Conservation (phyloP, 306 rosid genomes). For the Vigna mungo region DNA sequence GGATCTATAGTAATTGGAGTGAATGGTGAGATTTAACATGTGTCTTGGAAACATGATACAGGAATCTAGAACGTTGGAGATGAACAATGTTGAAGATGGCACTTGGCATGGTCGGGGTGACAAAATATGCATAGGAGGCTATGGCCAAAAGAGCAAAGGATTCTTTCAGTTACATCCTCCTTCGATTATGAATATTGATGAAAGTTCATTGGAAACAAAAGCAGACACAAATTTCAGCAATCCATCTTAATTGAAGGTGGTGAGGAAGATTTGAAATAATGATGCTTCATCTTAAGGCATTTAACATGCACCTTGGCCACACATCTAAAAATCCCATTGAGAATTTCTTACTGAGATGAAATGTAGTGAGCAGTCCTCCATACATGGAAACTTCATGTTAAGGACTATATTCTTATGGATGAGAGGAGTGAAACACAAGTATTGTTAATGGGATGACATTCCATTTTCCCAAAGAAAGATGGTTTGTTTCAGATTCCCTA, state of each 20-base stretch:
- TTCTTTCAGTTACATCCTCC: constrained; percentile 70
- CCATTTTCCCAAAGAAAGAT: constrained; percentile 6
- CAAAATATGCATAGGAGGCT: constrained; percentile 69
- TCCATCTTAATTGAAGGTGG: constrained; percentile 40
- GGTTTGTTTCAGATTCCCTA: background rate
- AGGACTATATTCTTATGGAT: background rate
- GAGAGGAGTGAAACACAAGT: background rate
- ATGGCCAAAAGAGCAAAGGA: constrained; percentile 53
- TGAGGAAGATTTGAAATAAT: constrained; percentile 13
- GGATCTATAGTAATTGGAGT: background rate
- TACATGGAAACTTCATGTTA: background rate
- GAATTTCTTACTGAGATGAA: background rate
- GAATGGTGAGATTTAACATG: background rate
- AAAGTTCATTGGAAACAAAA: constrained; percentile 30
- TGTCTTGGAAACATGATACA: constrained; percentile 44
- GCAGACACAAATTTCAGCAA: constrained; percentile 37
- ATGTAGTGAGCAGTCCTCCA: background rate
- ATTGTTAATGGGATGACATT: background rate
- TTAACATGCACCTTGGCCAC: constrained; percentile 26
- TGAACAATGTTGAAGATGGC: constrained; percentile 91
- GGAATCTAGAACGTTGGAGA: constrained; percentile 91
- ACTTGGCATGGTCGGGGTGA: constrained; percentile 95
- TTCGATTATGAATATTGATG: constrained; percentile 45
- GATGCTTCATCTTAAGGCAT: constrained; percentile 22
- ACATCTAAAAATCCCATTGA: constrained; percentile 15